phyloP scores from a whole-genome alignment of 495 filamentous ascomycete genomes.

The Apodospora peruviana region DNA sequence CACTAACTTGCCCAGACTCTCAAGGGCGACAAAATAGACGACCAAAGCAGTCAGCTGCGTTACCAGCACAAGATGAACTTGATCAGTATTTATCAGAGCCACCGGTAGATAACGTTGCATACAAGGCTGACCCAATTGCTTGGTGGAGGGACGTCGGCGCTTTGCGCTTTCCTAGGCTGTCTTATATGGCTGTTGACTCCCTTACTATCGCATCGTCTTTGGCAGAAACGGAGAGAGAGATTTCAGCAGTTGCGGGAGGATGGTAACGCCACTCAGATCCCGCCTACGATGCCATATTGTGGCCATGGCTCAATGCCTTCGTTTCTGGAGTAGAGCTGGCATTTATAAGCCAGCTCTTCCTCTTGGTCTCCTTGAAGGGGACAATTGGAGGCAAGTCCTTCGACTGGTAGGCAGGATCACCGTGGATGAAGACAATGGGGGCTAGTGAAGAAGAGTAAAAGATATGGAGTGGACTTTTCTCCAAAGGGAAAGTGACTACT shows the following conservation, averaged over 20 bases:
- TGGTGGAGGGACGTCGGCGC: neutral
- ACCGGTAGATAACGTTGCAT: neutral
- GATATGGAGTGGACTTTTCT: neutral
- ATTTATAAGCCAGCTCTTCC: neutral
- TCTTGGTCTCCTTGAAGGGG: neutral
- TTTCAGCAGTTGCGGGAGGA: neutral
- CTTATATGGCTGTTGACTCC: neutral
- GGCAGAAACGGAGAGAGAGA: neutral
- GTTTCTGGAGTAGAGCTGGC: neutral
- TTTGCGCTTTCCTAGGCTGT: neutral
- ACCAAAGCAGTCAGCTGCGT: neutral
- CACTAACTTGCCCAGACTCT: neutral
- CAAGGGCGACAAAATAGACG: neutral
- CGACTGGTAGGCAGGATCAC: neutral
- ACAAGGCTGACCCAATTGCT: neutral
- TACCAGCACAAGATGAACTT: neutral
- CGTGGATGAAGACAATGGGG: neutral
- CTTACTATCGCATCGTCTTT: neutral
- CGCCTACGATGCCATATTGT: neutral
- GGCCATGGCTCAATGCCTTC: neutral
- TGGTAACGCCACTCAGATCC: neutral
- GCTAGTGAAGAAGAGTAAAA: neutral
- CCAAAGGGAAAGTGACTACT: neutral
- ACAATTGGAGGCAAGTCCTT: neutral
- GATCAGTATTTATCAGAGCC: neutral